Base-by-base conservation (phyloP, 441 rosid genomes). In the Syzygium malaccense region DNA sequence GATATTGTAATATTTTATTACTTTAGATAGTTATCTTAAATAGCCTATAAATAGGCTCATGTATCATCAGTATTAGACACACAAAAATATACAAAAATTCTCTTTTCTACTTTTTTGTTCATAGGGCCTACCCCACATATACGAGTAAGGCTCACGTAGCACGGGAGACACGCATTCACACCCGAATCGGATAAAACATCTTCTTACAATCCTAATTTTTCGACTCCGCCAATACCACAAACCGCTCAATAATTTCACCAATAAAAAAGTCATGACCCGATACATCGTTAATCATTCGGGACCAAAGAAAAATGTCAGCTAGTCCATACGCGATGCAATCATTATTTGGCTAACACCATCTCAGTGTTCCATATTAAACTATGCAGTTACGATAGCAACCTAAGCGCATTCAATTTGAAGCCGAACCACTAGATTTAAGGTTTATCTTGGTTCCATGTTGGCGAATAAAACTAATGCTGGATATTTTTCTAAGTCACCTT, bases 351-450 rank as follows among this genome's bases (percentile, higher is more conserved):
- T 71, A 71, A 20, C 49, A 19, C 80, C 49, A 37, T 5, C 80
- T 71, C 1, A 7, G 37, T 71, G 10, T n/a, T 8, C 51, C 80
- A 37, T 37, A 37, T 7, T 45, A 71, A 37, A 23, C n/a, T 37
- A 37, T 6, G n/a, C 5, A 0, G n/a, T 23, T 1, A 7, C 0
- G 10, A 20, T 37, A 1, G 5, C 12, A 1, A 14, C n/a, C 51
- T 37, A 23, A 11, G 83, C n/a, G 5, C n/a, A 41, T 20, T 2
- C 25, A 8, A 37, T 41, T 75, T 14, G 48, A 41, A 23, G 83
- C 18, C 10, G 51, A 41, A 75, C 51, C 83, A 0, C n/a, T 37
- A 23, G 41, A 41, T 37, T 37, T 4, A 4, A 75, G 83, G 51
- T 75, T 75, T 17, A 9, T 11, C 28, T 37, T 37, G 6, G 51